Evolutionary conservation across 176 grass and related monocot species (phyloP), one percentile per base, ranked within the genome.

Genomic region (Oryza officinalis): DNA sequence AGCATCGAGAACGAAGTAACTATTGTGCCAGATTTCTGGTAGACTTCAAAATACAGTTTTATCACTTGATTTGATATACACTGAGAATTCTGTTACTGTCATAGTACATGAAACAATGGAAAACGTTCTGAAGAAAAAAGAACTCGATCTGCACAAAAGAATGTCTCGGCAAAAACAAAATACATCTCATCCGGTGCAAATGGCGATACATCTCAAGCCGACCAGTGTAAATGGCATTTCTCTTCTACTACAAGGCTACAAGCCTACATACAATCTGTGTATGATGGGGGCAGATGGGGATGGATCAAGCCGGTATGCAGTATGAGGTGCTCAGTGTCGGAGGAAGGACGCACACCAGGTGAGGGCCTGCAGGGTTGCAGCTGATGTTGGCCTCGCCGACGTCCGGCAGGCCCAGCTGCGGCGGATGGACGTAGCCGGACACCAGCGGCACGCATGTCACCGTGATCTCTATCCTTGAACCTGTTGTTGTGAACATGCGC

Each of bases 311-410:
- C 4, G 91, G 97, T 79, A 92, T 94, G 76, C 97, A 99, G 82
- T 96, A 99, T 1, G 97, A 99, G 33, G 96, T 94, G 90, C 96
- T 99, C 17, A 99, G 89, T 2, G 86, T 83, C 22, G 93, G 97
- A n/a, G 97, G 97, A 12, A 99, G 86, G 60, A 99, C 89, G 33
- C 97, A 96, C 65, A 99, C 93, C 75, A 99, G 88, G 83, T 98
- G 96, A 25, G 93, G 96, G 0, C 96, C 93, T 8, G 93, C 91
- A 3, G 96, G 96, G 41, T 92, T 99, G 74, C 91, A 96, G 74
- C 93, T 99, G 63, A 99, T 87, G 80, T 92, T 96, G 10, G 81
- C 83, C 40, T 92, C 89, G 7, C 93, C 93, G 10, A 99, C 77
- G 64, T 90, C 91, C 0, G 93, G 93, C 70, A 99, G 76, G 30